Conservation (phyloP, 192 early-diverging fungal genomes). For the Coemansia guatemalensis region DNA sequence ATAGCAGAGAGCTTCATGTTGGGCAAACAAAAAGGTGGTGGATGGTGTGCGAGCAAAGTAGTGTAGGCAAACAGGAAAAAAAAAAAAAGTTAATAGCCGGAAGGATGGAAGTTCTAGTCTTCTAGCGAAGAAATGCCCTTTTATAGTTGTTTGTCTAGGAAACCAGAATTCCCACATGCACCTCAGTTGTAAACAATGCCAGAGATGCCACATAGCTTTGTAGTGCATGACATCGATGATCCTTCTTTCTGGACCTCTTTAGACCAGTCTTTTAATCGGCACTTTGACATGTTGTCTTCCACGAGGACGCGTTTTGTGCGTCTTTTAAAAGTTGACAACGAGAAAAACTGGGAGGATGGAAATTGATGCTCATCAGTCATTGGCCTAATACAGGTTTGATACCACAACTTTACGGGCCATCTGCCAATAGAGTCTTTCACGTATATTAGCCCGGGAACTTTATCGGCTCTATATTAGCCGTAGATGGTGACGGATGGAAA, state of each 20-base stretch:
- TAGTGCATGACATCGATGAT: not conserved
- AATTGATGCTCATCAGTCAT: not conserved
- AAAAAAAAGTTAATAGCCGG: not conserved
- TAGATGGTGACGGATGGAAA: not conserved
- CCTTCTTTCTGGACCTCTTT: not conserved
- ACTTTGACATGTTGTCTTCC: not conserved
- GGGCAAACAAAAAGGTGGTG: not conserved
- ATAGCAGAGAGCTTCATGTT: slow-evolving; percentile 37
- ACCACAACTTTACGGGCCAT: not conserved
- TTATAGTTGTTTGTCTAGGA: not conserved
- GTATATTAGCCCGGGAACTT: not conserved
- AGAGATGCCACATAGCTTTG: not conserved
- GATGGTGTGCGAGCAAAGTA: not conserved
- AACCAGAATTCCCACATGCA: no score
- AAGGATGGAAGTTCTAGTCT: not conserved
- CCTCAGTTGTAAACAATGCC: not conserved
- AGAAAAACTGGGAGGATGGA: not conserved
- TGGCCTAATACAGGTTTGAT: no score
- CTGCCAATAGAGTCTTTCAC: not conserved
- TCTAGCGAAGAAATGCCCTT: not conserved
- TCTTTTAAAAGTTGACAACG: not conserved
- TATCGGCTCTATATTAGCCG: not conserved
- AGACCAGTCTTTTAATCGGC: not conserved
- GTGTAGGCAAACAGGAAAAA: not conserved
- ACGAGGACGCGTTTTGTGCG: not conserved